Conservation (phyloP, 2,329 filamentous ascomycete genomes). For the Aspergillus awamori region DNA sequence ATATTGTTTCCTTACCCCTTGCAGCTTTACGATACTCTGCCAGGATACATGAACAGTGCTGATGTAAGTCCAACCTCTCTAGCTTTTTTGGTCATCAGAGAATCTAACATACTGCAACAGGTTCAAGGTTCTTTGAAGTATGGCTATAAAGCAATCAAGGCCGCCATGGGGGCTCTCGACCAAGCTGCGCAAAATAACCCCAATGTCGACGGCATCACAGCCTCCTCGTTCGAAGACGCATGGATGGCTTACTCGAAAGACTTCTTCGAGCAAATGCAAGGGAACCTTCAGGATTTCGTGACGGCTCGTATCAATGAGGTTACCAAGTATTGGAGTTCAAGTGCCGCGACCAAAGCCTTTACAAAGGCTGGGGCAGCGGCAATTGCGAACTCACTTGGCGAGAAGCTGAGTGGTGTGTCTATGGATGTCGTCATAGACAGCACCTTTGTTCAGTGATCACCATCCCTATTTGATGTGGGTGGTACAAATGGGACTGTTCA, state of each 20-base stretch:
- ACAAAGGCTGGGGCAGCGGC: too few relatives aligned
- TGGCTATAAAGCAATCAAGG: neutral
- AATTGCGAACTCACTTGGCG: too few relatives aligned
- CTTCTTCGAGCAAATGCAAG: neutral
- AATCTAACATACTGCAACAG: neutral
- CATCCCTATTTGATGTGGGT: too few relatives aligned
- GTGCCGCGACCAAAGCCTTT: too few relatives aligned
- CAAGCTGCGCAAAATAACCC: neutral
- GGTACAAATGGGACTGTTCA: too few relatives aligned
- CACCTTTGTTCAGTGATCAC: too few relatives aligned
- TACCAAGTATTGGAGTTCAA: too few relatives aligned
- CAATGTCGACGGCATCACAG: neutral
- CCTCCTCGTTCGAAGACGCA: neutral
- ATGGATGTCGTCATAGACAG: too few relatives aligned
- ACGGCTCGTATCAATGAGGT: neutral
- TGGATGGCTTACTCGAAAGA: neutral
- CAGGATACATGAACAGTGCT: neutral
- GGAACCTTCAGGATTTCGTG: neutral
- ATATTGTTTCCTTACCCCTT: neutral
- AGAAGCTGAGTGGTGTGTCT: too few relatives aligned
- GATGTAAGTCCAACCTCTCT: neutral
- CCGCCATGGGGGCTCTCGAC: neutral
- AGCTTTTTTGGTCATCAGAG: too few relatives aligned
- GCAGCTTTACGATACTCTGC: neutral
- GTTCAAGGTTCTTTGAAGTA: neutral